Evolutionary conservation across 148 eudicot genomes (phyloP).

Genomic region (Vaccinium darrowii): DNA sequence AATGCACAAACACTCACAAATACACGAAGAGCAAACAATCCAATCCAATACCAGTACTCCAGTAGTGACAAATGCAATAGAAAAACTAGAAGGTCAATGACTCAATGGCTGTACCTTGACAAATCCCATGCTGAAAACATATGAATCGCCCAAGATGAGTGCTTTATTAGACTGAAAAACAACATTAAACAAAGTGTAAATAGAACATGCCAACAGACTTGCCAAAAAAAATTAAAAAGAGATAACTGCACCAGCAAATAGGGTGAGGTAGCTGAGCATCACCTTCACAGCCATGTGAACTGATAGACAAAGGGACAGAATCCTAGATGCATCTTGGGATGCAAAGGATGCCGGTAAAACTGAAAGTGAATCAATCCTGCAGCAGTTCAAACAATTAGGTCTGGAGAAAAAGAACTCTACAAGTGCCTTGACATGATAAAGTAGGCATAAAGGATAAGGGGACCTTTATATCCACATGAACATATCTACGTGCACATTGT

Average conservation of each 20-base stretch:
- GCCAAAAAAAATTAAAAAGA: not conserved
- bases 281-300: slow-evolving; percentile 84
- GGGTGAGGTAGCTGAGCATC: slow-evolving; percentile 1
- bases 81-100: not conserved
- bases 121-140: slow-evolving; percentile 71
- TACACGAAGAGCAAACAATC: not conserved
- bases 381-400: slow-evolving; percentile 23
- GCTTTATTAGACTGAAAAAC: slow-evolving; percentile 69
- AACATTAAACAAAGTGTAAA: slow-evolving; percentile 22
- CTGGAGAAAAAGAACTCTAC: slow-evolving; percentile 1
- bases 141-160: slow-evolving; percentile 78
- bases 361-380: slow-evolving; percentile 91
- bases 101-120: slow-evolving; percentile 60
- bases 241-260: not conserved
- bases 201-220: slow-evolving; percentile 6
- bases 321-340: slow-evolving; percentile 84
- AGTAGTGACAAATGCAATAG: not conserved
- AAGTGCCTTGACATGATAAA: not conserved
- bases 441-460: not conserved
- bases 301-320: slow-evolving; percentile 77
- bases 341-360: slow-evolving; percentile 75
- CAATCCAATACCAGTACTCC: not conserved
- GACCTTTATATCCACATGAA: not conserved
- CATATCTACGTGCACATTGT: not conserved
- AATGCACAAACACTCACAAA: not conserved